phyloP scores from a whole-genome alignment of 2,329 filamentous ascomycete species.

The Trichoderma hamatum region DNA sequence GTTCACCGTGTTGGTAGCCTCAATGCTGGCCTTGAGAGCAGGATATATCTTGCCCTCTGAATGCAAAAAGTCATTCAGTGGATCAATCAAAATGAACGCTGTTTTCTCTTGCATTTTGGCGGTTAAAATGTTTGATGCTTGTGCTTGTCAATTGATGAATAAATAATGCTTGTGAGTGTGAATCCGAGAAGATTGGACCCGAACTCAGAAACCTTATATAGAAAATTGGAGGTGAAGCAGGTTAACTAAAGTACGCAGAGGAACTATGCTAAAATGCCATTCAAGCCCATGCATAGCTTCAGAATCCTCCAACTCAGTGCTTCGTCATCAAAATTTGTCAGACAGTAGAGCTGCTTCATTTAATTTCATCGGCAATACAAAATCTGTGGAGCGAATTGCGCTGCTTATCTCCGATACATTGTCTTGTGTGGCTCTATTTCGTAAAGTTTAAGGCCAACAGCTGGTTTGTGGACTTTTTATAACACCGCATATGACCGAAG shows the following conservation, averaged over 20 bases:
- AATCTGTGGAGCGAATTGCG: background rate
- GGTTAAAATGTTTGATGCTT: background rate
- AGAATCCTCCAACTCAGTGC: background rate
- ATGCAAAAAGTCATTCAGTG: constrained; percentile 32
- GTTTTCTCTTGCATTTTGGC: constrained; percentile 17
- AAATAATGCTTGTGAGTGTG: background rate
- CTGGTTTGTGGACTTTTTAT: background rate
- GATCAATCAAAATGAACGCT: constrained; percentile 30
- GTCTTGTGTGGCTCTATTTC: background rate
- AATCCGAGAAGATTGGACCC: background rate
- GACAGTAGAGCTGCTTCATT: background rate
- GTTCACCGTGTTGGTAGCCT: constrained; percentile 23
- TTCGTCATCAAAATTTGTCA: constrained; percentile 14
- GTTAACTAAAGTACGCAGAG: background rate
- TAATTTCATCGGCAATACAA: background rate
- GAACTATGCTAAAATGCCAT: background rate
- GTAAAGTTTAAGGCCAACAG: background rate
- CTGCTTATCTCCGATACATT: background rate
- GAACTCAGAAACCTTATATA: constrained; percentile 6
- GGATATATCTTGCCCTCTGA: constrained; percentile 28
- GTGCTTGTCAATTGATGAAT: background rate
- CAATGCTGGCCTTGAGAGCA: constrained; percentile 16
- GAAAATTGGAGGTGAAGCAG: background rate
- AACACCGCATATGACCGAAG: background rate
- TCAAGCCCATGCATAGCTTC: background rate